A percentile compares a stretch with the other conserved stretches of the same genome.
Evolutionary conservation across 768 basidiomycete species (phyloP).

Genomic region (Termitomyces sp.): DNA sequence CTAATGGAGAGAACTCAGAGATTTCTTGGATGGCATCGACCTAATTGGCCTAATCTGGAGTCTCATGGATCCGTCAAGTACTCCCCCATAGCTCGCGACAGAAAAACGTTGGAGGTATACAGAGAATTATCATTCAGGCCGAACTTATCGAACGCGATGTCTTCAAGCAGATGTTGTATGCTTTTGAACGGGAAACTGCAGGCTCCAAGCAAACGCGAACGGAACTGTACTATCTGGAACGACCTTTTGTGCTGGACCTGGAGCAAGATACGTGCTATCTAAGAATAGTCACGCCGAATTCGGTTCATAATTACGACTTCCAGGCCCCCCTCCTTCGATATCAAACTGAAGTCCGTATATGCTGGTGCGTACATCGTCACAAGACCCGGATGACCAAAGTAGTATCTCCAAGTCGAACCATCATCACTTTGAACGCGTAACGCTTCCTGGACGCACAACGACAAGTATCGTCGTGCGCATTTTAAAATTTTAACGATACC

Average conservation of each 20-base stretch:
- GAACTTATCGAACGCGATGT: neutral
- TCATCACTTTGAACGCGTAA: neutral
- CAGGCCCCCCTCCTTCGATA: neutral
- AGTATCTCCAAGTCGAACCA: neutral
- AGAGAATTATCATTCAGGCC: neutral
- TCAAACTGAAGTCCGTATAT: neutral
- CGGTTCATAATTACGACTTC: neutral
- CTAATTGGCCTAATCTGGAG: neutral
- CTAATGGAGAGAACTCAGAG: neutral
- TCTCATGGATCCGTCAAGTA: neutral
- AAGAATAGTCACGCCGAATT: neutral
- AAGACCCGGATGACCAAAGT: neutral
- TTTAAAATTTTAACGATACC: neutral
- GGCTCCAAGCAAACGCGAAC: neutral
- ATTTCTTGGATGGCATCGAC: neutral
- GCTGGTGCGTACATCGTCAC: neutral
- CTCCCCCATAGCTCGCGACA: neutral
- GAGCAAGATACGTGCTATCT: neutral
- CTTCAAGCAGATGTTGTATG: neutral
- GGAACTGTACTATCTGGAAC: neutral
- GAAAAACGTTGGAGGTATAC: neutral
- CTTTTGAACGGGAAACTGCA: neutral
- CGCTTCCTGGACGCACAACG: neutral
- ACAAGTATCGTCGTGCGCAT: neutral
- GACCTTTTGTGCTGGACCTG: neutral